phyloP scores from a whole-genome alignment of 176 grass and related monocot species.

The Poa annua region DNA sequence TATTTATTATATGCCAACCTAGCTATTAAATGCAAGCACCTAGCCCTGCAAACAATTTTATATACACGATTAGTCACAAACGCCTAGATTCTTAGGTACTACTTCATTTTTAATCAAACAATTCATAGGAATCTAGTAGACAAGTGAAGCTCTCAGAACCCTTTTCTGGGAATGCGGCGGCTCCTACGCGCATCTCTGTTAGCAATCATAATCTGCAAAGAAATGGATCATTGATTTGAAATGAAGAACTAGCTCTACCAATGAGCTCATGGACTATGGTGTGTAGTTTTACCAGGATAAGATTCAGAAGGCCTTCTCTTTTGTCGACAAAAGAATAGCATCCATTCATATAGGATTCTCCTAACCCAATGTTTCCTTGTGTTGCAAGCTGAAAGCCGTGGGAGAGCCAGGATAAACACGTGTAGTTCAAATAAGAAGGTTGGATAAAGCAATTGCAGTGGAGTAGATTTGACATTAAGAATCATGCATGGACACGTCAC shows the following conservation, averaged over 20 bases:
- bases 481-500: background rate
- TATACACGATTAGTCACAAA: background rate
- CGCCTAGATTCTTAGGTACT: background rate
- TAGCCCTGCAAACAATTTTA: background rate
- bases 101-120: background rate
- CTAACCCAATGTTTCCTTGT: no score
- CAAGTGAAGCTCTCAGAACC: background rate
- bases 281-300: no score
- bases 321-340: background rate
- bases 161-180: background rate
- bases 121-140: background rate
- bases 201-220: slow-evolving; percentile 8
- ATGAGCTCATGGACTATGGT: no score
- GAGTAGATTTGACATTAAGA: background rate
- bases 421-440: background rate
- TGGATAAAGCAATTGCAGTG: background rate
- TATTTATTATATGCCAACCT: background rate
- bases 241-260: background rate
- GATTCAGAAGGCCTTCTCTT: background rate
- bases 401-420: background rate
- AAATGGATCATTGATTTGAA: background rate
- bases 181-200: slow-evolving; percentile 1
- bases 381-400: background rate
- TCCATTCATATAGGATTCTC: no score
- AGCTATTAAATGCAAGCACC: background rate